Percentiles rank a stretch among this genome's conserved stretches.
Evolutionary conservation across 2,329 filamentous ascomycete genomes (phyloP).

Genomic region (Lecanoromycetidae sp.): DNA sequence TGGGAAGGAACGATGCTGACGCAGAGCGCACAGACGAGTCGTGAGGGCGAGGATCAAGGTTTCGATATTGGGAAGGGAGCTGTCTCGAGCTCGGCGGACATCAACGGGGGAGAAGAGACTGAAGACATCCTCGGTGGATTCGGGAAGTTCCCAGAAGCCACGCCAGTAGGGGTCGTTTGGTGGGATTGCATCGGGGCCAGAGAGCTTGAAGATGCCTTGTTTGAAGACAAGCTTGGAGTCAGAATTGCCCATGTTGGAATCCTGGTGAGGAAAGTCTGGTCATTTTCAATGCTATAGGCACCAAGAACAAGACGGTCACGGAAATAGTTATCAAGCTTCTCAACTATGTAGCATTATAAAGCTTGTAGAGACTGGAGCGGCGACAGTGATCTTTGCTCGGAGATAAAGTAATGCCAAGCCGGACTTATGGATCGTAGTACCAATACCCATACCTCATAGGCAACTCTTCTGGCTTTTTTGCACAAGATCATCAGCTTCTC

Average conservation of each 20-base stretch:
- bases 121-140: constrained; percentile 92
- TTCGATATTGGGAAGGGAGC: constrained; percentile 75
- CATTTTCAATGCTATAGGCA: background rate
- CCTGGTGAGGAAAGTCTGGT: background rate
- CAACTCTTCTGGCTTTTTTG: no score
- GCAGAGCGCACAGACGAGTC: constrained; percentile 68
- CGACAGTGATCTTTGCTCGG: no score
- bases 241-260: constrained; percentile 70
- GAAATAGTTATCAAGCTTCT: no score
- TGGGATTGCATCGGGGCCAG: constrained; percentile 78
- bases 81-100: constrained; percentile 77
- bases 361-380: no score
- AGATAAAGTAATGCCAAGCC: no score
- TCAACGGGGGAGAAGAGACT: constrained; percentile 83
- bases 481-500: no score
- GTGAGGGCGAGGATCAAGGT: constrained; percentile 74
- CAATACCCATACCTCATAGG: no score
- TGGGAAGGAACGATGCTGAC: constrained; percentile 83
- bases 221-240: constrained; percentile 99
- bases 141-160: constrained; percentile 93
- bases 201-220: constrained; percentile 91
- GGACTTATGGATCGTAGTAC: no score
- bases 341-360: no score
- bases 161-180: constrained; percentile 88
- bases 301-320: no score